A percentile compares a stretch with the other conserved stretches of the same genome.
Conservation (phyloP, 345 rosid species). For the rapeseed (Brassica napus) region DNA sequence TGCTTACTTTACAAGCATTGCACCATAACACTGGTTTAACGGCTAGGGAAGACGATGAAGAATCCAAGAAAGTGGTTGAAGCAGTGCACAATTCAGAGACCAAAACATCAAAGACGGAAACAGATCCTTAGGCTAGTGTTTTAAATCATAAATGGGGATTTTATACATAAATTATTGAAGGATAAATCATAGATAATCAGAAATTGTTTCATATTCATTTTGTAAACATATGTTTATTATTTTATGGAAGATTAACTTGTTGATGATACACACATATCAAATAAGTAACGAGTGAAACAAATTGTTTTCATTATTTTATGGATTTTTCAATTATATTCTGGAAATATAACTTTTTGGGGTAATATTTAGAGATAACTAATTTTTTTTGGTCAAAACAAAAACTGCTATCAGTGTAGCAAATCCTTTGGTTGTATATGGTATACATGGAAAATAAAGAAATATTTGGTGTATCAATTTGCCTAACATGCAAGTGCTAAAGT, state of each 20-base stretch:
- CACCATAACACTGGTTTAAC: slow-evolving; percentile 1
- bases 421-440: not conserved
- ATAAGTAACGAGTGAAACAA: not conserved
- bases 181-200: not conserved
- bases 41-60: slow-evolving; percentile 5
- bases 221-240: slow-evolving; percentile 13
- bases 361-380: not conserved
- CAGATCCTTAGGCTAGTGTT: slow-evolving; percentile 21
- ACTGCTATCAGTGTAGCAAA: not conserved
- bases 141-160: not conserved
- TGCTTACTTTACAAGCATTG: slow-evolving; percentile 16
- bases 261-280: not conserved
- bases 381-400: not conserved
- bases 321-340: not conserved
- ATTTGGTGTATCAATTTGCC: not conserved
- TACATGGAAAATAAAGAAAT: not conserved
- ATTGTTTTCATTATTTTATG: slow-evolving; percentile 4
- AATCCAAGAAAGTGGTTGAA: not conserved
- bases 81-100: not conserved
- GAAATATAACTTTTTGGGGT: not conserved
- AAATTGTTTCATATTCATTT: not conserved
- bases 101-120: slow-evolving; percentile 2
- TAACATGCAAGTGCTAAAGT: not conserved
- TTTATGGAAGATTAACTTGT: slow-evolving; percentile 19
- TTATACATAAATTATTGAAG: not conserved